Conservation (phyloP, 176 grass and related monocot genomes). For the Guadua angustifolia region DNA sequence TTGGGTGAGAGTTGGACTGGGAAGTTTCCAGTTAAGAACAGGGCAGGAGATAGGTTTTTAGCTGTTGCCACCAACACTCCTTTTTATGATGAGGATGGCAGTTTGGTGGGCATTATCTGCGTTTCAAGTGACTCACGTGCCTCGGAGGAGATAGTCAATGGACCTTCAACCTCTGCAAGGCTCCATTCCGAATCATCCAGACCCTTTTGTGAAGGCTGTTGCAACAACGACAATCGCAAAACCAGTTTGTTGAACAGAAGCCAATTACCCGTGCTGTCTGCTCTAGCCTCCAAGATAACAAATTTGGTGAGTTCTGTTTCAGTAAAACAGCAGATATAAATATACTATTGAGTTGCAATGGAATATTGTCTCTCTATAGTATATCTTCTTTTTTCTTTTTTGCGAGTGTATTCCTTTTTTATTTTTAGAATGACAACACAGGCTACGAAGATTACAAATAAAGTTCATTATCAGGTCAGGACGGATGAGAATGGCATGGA, state of each 20-base stretch:
- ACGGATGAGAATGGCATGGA: slow-evolving; percentile 63
- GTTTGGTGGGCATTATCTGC: slow-evolving; percentile 85
- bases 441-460: slow-evolving; percentile 97
- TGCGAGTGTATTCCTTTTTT: slow-evolving; percentile 60
- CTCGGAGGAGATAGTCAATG: slow-evolving; percentile 60
- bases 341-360: slow-evolving; percentile 11
- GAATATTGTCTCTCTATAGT: slow-evolving; percentile 34
- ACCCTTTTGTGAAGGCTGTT: slow-evolving; percentile 42
- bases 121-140: slow-evolving; percentile 70
- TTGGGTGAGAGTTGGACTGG: slow-evolving; percentile 89
- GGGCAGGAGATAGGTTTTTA: slow-evolving; percentile 67
- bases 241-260: slow-evolving; percentile 55
- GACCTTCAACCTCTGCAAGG: slow-evolving; percentile 58
- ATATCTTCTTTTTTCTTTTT: slow-evolving; percentile 45
- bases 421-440: slow-evolving; percentile 76
- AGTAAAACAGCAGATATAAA: slow-evolving; percentile 11
- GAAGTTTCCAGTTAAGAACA: slow-evolving; percentile 85
- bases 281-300: slow-evolving; percentile 86
- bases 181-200: slow-evolving; percentile 41
- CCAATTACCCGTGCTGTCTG: slow-evolving; percentile 64
- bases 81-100: slow-evolving; percentile 88
- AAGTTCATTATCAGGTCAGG: slow-evolving; percentile 81
- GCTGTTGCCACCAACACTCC: slow-evolving; percentile 80
- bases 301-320: slow-evolving; percentile 74
- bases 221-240: slow-evolving; percentile 55